Percentiles rank a stretch among this genome's conserved stretches.
These are phyloP conservation scores for Suhomyces sp. DNA, from an alignment of 805 yeast species.

Conservation along the genomic window DNA sequence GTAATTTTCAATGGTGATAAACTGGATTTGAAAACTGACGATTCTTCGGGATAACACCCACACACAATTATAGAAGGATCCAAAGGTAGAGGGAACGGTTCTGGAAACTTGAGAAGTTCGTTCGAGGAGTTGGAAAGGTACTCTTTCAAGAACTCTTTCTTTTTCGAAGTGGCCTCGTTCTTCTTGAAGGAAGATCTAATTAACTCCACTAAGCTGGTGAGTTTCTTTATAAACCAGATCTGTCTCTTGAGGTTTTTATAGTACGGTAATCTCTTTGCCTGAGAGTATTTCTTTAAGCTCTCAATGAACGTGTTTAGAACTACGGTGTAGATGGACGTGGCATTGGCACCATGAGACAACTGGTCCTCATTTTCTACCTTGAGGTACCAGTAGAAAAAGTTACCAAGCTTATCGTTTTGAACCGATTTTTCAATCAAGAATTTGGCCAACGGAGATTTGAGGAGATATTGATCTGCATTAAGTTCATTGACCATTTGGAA, in stretches of 20 bases:
- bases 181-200: slow-evolving; percentile 50
- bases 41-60: slow-evolving; percentile 76
- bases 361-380: slow-evolving; percentile 81
- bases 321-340: slow-evolving; percentile 25
- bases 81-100: slow-evolving; percentile 70
- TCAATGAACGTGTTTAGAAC: slow-evolving; percentile 43
- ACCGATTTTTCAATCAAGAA: slow-evolving; percentile 74
- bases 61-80: slow-evolving; percentile 74
- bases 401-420: slow-evolving; percentile 65
- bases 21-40: slow-evolving; percentile 87
- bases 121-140: slow-evolving; percentile 47
- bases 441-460: slow-evolving; percentile 62
- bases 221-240: slow-evolving; percentile 61
- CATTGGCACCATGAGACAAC: slow-evolving; percentile 15
- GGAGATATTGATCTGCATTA: slow-evolving; percentile 15
- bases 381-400: slow-evolving; percentile 87
- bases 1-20: slow-evolving; percentile 84
- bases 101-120: slow-evolving; percentile 41
- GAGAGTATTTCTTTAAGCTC: slow-evolving; percentile 27
- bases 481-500: slow-evolving; percentile 17
- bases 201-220: slow-evolving; percentile 62
- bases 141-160: slow-evolving; percentile 65
- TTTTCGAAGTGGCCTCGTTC: slow-evolving; percentile 76
- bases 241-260: slow-evolving; percentile 52
- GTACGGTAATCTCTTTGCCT: slow-evolving; percentile 26